A percentile compares a stretch with the other conserved stretches of the same genome.
Evolutionary conservation across 2,329 filamentous ascomycete species (phyloP).

Genomic region (Knufia fluminis): DNA sequence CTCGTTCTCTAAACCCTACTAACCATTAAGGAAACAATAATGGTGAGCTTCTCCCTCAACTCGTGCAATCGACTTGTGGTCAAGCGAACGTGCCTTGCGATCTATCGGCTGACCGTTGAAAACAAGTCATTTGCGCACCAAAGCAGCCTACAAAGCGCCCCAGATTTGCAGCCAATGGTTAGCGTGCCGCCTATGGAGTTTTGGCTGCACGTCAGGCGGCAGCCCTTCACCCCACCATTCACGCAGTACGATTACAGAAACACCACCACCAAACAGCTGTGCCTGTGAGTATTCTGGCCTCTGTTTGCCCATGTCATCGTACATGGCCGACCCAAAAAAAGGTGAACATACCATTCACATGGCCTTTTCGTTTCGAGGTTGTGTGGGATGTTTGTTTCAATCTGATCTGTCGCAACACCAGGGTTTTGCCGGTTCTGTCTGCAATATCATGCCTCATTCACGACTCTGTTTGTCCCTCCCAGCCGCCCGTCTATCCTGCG

Average conservation of each 20-base stretch:
- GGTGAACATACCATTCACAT: conserved; percentile 7
- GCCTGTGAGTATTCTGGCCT: neutral
- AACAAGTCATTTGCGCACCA: neutral
- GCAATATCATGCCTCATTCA: conserved; percentile 8
- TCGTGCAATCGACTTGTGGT: neutral
- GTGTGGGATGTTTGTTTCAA: conserved; percentile 9
- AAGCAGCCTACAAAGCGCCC: neutral
- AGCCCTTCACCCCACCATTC: conserved; percentile 3
- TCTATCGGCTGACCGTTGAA: conserved; percentile 4
- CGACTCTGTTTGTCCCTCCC: conserved; percentile 6
- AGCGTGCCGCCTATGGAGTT: neutral
- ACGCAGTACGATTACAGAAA: neutral
- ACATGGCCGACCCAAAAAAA: conserved; percentile 9
- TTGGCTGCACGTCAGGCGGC: neutral
- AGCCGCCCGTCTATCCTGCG: conserved; percentile 8
- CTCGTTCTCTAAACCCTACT: too few species aligned
- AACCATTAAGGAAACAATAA: too few species aligned
- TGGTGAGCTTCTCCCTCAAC: neutral
- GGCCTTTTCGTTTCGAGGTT: conserved; percentile 2
- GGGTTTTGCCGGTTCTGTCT: conserved; percentile 1
- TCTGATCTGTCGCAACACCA: conserved; percentile 6
- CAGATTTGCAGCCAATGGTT: neutral
- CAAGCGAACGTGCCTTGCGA: neutral
- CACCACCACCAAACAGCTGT: conserved; percentile 5
- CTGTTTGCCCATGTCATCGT: conserved; percentile 7